These are phyloP conservation scores for Irpex lacteus DNA, from an alignment of 1,284 basidiomycete species.

Conservation along the genomic window DNA sequence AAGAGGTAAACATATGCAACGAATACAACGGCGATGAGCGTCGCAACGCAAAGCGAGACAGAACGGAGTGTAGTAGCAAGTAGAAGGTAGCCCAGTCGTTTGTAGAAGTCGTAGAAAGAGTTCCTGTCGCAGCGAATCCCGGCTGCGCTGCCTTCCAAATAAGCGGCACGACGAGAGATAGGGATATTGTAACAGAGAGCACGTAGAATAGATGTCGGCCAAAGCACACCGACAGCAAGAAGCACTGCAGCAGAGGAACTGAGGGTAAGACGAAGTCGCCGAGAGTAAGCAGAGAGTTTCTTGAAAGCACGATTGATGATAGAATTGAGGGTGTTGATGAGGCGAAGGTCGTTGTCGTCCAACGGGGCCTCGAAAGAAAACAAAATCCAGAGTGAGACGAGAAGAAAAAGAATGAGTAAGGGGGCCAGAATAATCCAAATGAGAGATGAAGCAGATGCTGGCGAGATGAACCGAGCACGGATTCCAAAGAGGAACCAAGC, in stretches of 20 bases:
- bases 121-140: background rate
- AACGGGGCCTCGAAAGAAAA: background rate
- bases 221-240: background rate
- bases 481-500: no score
- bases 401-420: background rate
- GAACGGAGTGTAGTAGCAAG: background rate
- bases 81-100: background rate
- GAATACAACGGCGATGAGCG: background rate
- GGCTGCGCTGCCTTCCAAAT: background rate
- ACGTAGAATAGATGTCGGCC: background rate
- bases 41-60: background rate
- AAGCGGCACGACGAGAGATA: background rate
- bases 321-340: background rate
- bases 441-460: no score
- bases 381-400: background rate
- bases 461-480: no score
- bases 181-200: background rate
- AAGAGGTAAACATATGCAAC: background rate
- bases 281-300: background rate
- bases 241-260: background rate
- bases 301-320: background rate
- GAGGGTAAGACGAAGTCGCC: background rate
- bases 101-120: background rate
- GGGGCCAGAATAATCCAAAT: no score
- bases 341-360: background rate